These are phyloP conservation scores for Hypoxylon sp. DNA, from an alignment of 2,329 filamentous ascomycete genomes.

Conservation along the genomic window DNA sequence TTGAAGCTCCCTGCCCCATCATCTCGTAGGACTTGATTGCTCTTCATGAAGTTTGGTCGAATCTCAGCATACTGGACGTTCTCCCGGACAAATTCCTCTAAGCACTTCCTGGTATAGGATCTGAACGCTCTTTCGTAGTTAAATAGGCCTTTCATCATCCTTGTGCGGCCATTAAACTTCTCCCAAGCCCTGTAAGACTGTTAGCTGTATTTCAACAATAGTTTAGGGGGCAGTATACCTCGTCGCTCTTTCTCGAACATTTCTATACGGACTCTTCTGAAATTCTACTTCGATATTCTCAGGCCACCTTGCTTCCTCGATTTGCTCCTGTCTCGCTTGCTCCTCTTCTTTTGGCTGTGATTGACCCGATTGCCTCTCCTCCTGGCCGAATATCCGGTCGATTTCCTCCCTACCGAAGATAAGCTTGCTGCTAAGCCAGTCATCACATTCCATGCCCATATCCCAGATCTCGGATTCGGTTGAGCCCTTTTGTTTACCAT, in stretches of 20 bases:
- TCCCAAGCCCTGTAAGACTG: constrained; percentile 64
- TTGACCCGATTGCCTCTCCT: constrained; percentile 16
- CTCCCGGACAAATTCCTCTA: constrained; percentile 69
- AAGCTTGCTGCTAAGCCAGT: constrained; percentile 75
- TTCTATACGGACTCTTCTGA: constrained; percentile 38
- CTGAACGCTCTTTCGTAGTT: constrained; percentile 71
- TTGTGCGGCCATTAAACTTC: constrained; percentile 73
- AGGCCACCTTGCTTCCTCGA: constrained; percentile 36
- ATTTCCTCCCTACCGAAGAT: constrained; percentile 73
- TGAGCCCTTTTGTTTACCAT: background rate
- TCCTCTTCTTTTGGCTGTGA: constrained; percentile 18
- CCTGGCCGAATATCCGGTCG: constrained; percentile 49
- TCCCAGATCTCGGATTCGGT: constrained; percentile 47
- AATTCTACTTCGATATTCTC: constrained; percentile 41
- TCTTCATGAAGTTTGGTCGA: constrained; percentile 71
- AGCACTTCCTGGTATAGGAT: constrained; percentile 68
- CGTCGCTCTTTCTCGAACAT: constrained; percentile 44
- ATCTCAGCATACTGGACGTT: constrained; percentile 74
- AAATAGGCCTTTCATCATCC: constrained; percentile 73
- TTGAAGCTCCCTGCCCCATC: constrained; percentile 62
- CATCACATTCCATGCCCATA: constrained; percentile 52
- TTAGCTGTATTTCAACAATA: constrained; percentile 25
- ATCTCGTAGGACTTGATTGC: constrained; percentile 66
- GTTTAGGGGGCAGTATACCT: constrained; percentile 40
- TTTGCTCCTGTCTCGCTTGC: constrained; percentile 21